phyloP scores from a whole-genome alignment of 2,329 filamentous ascomycete genomes.

The Hymenotorrendiella dingleyae region DNA sequence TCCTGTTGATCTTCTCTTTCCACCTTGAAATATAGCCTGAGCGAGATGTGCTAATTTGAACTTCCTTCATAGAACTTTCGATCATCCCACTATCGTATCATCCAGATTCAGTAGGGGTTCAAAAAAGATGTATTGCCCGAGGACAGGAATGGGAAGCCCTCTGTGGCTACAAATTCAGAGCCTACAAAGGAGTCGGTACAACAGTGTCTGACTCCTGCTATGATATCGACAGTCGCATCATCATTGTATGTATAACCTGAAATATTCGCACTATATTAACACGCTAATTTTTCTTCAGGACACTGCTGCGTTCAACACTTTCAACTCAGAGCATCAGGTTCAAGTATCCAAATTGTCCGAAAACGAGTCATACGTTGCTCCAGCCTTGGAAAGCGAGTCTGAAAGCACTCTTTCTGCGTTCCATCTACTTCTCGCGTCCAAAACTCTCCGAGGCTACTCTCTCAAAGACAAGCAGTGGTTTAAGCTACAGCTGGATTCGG shows the following conservation, averaged over 20 bases:
- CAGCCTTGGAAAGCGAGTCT: not conserved
- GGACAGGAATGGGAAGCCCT: slow-evolving; percentile 1
- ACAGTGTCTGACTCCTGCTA: not conserved
- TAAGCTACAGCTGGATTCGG: slow-evolving; percentile 21
- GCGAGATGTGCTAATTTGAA: too few relatives aligned
- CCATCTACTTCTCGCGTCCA: slow-evolving; percentile 2
- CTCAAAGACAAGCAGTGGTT: slow-evolving; percentile 42
- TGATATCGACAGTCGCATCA: slow-evolving; percentile 4
- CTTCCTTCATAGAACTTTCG: too few relatives aligned
- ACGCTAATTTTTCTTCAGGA: not conserved
- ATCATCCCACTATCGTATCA: slow-evolving; percentile 3
- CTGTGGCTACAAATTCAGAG: slow-evolving; percentile 4
- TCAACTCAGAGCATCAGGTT: slow-evolving; percentile 2
- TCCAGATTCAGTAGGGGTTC: slow-evolving; percentile 1
- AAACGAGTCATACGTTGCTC: not conserved
- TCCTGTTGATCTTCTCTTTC: too few relatives aligned
- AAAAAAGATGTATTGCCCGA: slow-evolving; percentile 4
- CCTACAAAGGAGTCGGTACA: slow-evolving; percentile 2
- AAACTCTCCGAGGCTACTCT: slow-evolving; percentile 33
- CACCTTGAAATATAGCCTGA: too few relatives aligned
- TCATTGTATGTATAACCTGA: not conserved
- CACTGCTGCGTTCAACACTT: slow-evolving; percentile 6
- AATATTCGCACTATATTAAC: not conserved
- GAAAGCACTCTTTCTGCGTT: slow-evolving; percentile 1
- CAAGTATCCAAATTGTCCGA: not conserved